Conservation (phyloP, 2,329 filamentous ascomycete species). For the Verticillium isaacii region DNA sequence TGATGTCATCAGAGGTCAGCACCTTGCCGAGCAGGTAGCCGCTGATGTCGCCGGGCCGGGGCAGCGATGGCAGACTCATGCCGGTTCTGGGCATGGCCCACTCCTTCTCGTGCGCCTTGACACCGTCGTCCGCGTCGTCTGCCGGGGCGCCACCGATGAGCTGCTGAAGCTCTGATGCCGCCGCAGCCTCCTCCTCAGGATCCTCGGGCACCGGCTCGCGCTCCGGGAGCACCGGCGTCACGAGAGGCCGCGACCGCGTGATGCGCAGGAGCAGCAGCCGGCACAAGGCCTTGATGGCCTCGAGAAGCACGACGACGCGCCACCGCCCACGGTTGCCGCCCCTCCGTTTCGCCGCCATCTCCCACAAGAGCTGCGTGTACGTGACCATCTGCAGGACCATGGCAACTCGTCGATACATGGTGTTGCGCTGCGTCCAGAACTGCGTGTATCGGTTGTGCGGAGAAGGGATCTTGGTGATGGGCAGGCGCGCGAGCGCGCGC, state of each 20-base stretch:
- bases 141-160: slow-evolving; percentile 35
- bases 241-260: slow-evolving; percentile 75
- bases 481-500: slow-evolving; percentile 54
- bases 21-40: slow-evolving; percentile 86
- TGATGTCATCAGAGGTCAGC: slow-evolving; percentile 93
- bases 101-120: slow-evolving; percentile 46
- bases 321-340: slow-evolving; percentile 76
- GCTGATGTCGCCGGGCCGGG: slow-evolving; percentile 76
- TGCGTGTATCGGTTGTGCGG: slow-evolving; percentile 63
- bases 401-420: slow-evolving; percentile 75
- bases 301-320: slow-evolving; percentile 80
- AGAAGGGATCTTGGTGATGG: slow-evolving; percentile 47
- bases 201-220: slow-evolving; percentile 69
- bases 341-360: slow-evolving; percentile 89
- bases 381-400: slow-evolving; percentile 83
- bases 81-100: slow-evolving; percentile 97
- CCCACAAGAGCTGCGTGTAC: slow-evolving; percentile 93
- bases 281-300: slow-evolving; percentile 82
- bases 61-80: slow-evolving; percentile 76
- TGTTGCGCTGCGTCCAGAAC: slow-evolving; percentile 59
- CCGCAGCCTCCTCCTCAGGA: slow-evolving; percentile 36
- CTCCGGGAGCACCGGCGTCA: slow-evolving; percentile 81
- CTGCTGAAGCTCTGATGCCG: slow-evolving; percentile 32
- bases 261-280: slow-evolving; percentile 74
- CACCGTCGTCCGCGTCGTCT: slow-evolving; percentile 22